Evolutionary conservation across 345 rosid species (phyloP), one percentile per base, ranked within the genome.

Genomic region (Adansonia digitata): DNA sequence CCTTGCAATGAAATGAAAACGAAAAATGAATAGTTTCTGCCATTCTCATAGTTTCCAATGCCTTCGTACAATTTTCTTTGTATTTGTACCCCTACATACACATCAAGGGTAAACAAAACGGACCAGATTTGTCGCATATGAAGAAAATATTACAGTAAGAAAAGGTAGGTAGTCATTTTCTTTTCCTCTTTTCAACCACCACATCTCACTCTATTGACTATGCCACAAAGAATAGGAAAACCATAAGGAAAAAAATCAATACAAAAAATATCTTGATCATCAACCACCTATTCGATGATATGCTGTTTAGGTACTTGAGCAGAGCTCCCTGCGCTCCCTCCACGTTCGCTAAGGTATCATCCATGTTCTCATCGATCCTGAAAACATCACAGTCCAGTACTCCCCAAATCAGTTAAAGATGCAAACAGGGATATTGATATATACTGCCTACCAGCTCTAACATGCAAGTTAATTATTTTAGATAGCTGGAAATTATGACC

Each of bases 351-450:
- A 62, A 17, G 14, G 67, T 62, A 45, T 62, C 67, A 35, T 62
- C 67, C 67, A 62, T 62, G 67, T 62, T 62, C 67, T 62, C 67
- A 62, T 62, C 67, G 8, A 62, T 62, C 67, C 67, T 62, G 66
- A 31, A 31, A 61, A 63, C n/a, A n/a, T n/a, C n/a, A n/a, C n/a
- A n/a, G n/a, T n/a, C n/a, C n/a, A n/a, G n/a, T n/a, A n/a, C n/a
- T n/a, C n/a, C n/a, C n/a, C n/a, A n/a, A n/a, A n/a, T n/a, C n/a
- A n/a, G n/a, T n/a, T n/a, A n/a, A n/a, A n/a, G n/a, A n/a, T n/a
- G n/a, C n/a, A n/a, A n/a, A n/a, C n/a, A n/a, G n/a, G n/a, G n/a
- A n/a, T n/a, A n/a, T n/a, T n/a, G n/a, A n/a, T n/a, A n/a, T n/a
- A n/a, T n/a, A n/a, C n/a, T n/a, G n/a, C n/a, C n/a, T n/a, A n/a